Conservation (phyloP, 1,284 basidiomycete species). For the Irpex sp. region DNA sequence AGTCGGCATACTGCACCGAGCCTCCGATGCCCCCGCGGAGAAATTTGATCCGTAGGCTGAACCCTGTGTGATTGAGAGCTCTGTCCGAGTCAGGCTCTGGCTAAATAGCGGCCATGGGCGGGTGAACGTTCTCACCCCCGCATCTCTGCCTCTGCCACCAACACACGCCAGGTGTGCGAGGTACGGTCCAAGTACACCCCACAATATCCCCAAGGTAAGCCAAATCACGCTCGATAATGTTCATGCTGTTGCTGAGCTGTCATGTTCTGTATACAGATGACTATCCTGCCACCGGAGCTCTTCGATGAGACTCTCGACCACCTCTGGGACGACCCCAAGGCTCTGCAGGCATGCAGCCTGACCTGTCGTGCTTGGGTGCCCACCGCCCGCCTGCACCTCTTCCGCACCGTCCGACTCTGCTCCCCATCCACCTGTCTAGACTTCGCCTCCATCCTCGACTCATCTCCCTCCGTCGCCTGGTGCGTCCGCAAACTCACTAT, state of each 20-base stretch:
- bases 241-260: neutral
- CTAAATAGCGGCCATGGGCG: neutral
- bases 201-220: neutral
- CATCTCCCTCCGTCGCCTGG: constrained; percentile 21
- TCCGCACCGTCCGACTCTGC: constrained; percentile 27
- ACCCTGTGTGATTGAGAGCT: neutral
- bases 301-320: constrained; percentile 29
- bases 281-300: constrained; percentile 25
- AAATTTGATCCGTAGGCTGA: neutral
- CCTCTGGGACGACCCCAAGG: constrained; percentile 25
- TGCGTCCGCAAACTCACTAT: constrained; percentile 27
- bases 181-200: neutral
- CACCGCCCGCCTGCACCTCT: constrained; percentile 27
- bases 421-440: constrained; percentile 21
- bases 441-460: constrained; percentile 20
- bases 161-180: constrained; percentile 7
- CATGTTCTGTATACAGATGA: neutral
- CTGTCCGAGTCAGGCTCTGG: neutral
- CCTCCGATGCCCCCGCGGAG: neutral
- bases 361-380: constrained; percentile 17
- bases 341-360: constrained; percentile 27
- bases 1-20: neutral
- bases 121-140: neutral
- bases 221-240: neutral
- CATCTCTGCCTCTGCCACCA: constrained; percentile 7